A percentile compares a stretch with the other conserved stretches of the same genome.
These are phyloP conservation scores for Sextonia rubra DNA, from an alignment of 164 flowering plant genomes.

Conservation along the genomic window DNA sequence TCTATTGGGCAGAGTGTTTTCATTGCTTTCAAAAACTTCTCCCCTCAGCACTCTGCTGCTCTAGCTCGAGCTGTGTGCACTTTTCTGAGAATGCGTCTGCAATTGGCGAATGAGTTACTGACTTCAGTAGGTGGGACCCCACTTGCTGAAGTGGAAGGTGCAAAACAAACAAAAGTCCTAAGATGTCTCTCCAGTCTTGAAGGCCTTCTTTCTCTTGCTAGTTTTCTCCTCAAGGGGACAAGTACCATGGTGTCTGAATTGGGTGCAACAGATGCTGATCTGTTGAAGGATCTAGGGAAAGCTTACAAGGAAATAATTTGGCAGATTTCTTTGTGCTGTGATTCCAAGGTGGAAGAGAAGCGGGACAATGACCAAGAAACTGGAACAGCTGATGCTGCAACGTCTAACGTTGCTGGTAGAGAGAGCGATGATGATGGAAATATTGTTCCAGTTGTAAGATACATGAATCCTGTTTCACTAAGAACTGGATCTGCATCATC, in stretches of 20 bases:
- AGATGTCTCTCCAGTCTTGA: constrained; percentile 70
- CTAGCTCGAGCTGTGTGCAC: constrained; percentile 72
- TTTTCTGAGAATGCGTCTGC: constrained; percentile 65
- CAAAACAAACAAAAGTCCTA: constrained; percentile 43
- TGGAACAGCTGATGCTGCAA: constrained; percentile 41
- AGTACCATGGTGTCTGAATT: constrained; percentile 64
- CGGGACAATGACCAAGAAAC: constrained; percentile 43
- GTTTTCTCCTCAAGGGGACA: constrained; percentile 67
- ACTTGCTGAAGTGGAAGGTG: constrained; percentile 47
- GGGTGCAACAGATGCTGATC: constrained; percentile 76
- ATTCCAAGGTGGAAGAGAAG: constrained; percentile 68
- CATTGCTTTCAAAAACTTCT: constrained; percentile 74
- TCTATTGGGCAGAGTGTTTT: constrained; percentile 69
- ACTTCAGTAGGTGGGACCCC: constrained; percentile 48
- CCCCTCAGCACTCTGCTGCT: constrained; percentile 77
- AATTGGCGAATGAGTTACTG: constrained; percentile 46
- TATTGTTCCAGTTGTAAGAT: constrained; percentile 42
- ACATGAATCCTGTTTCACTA: constrained; percentile 58
- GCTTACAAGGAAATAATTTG: constrained; percentile 70
- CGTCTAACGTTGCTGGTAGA: constrained; percentile 48
- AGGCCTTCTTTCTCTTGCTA: constrained; percentile 59
- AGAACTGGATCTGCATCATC: constrained; percentile 52
- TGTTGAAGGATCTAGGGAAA: constrained; percentile 70
- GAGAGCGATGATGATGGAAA: constrained; percentile 73
- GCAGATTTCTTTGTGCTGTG: constrained; percentile 71